phyloP scores from a whole-genome alignment of 169 alveolate genomes.

The Haemoproteus tartakovskyi region DNA sequence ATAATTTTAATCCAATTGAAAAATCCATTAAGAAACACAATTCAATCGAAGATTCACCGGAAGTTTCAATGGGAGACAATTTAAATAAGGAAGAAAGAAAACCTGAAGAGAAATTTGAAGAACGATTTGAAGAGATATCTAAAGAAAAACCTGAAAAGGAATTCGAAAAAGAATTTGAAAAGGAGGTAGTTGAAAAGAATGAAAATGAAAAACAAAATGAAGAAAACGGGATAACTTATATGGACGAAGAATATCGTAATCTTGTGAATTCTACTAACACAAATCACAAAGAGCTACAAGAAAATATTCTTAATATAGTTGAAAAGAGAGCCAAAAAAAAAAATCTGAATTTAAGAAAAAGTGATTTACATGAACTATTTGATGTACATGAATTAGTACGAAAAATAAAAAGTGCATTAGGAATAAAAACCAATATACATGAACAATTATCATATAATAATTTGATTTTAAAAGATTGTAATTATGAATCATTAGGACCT shows the following conservation, averaged over 20 bases:
- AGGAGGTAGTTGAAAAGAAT: no score
- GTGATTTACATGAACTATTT: conserved; percentile 21
- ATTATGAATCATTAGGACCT: conserved; percentile 74
- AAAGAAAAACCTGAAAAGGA: background rate
- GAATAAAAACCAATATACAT: conserved; percentile 65
- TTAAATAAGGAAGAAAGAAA: no score
- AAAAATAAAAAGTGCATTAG: conserved; percentile 30
- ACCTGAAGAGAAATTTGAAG: no score
- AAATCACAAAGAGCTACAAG: no score
- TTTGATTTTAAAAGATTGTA: conserved; percentile 67
- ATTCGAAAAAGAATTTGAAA: background rate
- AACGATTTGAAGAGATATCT: background rate
- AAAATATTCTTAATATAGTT: no score
- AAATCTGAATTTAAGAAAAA: background rate
- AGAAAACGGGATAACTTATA: conserved; percentile 9
- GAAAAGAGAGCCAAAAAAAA: background rate
- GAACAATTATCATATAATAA: conserved; percentile 50
- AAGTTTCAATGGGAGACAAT: no score
- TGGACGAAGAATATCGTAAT: no score
- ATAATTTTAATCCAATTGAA: no score
- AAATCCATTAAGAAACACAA: no score
- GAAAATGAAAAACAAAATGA: background rate
- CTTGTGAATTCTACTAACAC: no score
- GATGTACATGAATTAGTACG: conserved; percentile 45
- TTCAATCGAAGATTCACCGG: no score